A percentile compares a stretch with the other conserved stretches of the same genome.
Evolutionary conservation across 106 monocot genomes (phyloP).

Genomic region (Phalaenopsis equestris): DNA sequence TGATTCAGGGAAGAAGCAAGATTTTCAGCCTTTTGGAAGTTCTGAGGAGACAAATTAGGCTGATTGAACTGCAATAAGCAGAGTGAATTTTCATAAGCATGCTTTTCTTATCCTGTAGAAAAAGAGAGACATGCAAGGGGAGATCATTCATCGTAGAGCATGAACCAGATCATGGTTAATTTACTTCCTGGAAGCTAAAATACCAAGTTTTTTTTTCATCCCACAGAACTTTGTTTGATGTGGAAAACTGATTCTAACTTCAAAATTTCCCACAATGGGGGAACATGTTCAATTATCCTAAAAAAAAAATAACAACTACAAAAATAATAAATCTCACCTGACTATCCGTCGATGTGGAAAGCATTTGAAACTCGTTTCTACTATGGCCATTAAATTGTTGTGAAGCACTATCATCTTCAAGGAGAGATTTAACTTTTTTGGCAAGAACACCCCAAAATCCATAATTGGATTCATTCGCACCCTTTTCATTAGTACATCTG

Average conservation of each 20-base stretch:
- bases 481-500: slow-evolving; percentile 7
- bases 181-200: not conserved
- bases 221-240: too few species aligned
- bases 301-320: not conserved
- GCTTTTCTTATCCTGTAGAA: not conserved
- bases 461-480: slow-evolving; percentile 1
- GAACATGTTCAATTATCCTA: not conserved
- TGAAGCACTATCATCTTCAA: slow-evolving; percentile 9
- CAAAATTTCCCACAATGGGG: not conserved
- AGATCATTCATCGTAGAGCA: not conserved
- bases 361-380: not conserved
- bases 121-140: not conserved
- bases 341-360: not conserved
- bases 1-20: slow-evolving; percentile 59
- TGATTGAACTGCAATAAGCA: slow-evolving; percentile 35
- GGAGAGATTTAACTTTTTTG: slow-evolving; percentile 15
- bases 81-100: not conserved
- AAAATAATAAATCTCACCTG: slow-evolving; percentile 9
- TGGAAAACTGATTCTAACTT: too few species aligned
- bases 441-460: slow-evolving; percentile 17
- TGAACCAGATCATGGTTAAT: not conserved
- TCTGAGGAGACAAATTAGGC: slow-evolving; percentile 38
- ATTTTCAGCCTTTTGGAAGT: slow-evolving; percentile 35
- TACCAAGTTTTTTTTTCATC: too few species aligned
- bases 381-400: slow-evolving; percentile 5